Evolutionary conservation across 2,329 filamentous ascomycete genomes (phyloP), one percentile per base, ranked within the genome.

Genomic region (Endocalyx cinctus): DNA sequence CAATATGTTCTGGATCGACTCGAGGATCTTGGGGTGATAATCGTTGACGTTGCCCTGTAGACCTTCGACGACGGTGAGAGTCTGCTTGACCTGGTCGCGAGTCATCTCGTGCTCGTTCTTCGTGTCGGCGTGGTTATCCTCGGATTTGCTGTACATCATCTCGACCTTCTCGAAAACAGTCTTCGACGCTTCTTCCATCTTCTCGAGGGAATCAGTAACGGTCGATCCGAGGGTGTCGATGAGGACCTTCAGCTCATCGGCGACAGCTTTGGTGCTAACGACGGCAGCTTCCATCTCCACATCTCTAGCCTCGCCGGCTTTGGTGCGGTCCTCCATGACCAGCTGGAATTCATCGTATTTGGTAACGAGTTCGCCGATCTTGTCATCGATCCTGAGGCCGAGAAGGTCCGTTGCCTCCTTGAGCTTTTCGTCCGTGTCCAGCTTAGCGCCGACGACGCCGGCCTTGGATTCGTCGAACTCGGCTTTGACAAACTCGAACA

Each of bases 301-400:
- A 19, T 86, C 79, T 37, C 84, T 82, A 43, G 84, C 81, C 47
- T 90, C 87, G 34, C 79, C 77, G 20, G 82, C 74, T 44, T 81
- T 79, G 30, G 80, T 75, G 48, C 84, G 84, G 29, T 85, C 82
- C 27, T 94, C 84, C 18, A 87, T 73, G 6, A 78, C 68, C 14
- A 74, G 65, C 52, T 94, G 84, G 42, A 89, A 82, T 40, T 92
- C 87, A 35, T 96, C 89, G 52, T 95, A 94, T 57, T 94, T 96
- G 46, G 74, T 69, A 57, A 94, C 78, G 16, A 98, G 70, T 44
- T 88, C 85, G 38, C 76, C 75, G 47, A 96, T 72, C 48, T 76
- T 77, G 48, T 79, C 76, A 22, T 79, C 77, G 27, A 82, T 63
- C 55, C 77, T 79, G 38, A 59, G 57, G 27, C 68, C 62, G 7